phyloP scores from a whole-genome alignment of 148 eudicot species.

The Cornus controversa region DNA sequence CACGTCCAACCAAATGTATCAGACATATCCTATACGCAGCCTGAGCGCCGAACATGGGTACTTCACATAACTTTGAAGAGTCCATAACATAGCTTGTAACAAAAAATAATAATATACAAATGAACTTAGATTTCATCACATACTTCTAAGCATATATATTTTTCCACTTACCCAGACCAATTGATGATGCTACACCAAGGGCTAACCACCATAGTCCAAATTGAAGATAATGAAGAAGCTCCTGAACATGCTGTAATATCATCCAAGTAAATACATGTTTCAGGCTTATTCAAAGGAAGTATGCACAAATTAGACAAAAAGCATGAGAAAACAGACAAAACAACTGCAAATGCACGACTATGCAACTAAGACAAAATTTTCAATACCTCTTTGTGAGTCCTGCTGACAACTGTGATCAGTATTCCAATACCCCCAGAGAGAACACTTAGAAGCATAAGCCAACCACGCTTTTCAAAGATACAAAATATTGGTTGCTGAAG shows the following conservation, averaged over 20 bases:
- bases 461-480: constrained; percentile 57
- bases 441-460: constrained; percentile 47
- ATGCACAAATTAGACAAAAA: too few relatives aligned
- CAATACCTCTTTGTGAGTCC: constrained; percentile 73
- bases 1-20: too few relatives aligned
- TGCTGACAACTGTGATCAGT: constrained; percentile 44
- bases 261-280: background rate
- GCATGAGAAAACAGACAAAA: too few relatives aligned
- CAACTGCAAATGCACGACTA: background rate
- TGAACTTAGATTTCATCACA: background rate
- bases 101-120: background rate
- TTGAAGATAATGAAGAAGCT: constrained; percentile 45
- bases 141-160: background rate
- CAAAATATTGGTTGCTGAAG: constrained; percentile 35
- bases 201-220: constrained; percentile 87
- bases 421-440: constrained; percentile 17
- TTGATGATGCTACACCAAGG: constrained; percentile 87
- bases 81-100: background rate
- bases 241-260: constrained; percentile 63
- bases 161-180: constrained; percentile 63
- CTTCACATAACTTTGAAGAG: too few relatives aligned
- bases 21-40: too few relatives aligned
- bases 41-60: too few relatives aligned
- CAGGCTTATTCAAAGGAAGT: background rate
- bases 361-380: background rate